phyloP scores from a whole-genome alignment of 768 basidiomycete genomes.

The Russula griseocarnosa region DNA sequence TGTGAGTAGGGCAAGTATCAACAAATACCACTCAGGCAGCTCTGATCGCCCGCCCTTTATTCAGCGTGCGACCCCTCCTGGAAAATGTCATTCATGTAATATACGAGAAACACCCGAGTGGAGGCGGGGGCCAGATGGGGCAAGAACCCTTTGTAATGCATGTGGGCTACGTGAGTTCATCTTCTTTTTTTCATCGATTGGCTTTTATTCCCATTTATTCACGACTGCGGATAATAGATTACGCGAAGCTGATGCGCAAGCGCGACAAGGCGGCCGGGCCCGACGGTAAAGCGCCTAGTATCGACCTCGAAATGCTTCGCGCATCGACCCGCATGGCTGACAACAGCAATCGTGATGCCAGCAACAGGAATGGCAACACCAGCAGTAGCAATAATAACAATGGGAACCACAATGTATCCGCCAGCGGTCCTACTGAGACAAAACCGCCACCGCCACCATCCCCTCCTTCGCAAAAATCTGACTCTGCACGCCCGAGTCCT shows the following conservation, averaged over 20 bases:
- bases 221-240: conserved; percentile 46
- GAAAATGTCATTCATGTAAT: conserved; percentile 85
- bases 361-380: conserved; percentile 21
- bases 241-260: conserved; percentile 79
- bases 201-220: conserved; percentile 2
- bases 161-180: conserved; percentile 71
- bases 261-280: conserved; percentile 57
- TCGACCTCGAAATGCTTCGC: conserved; percentile 73
- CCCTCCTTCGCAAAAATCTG: conserved; percentile 19
- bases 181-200: conserved; percentile 12
- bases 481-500: conserved; percentile 22
- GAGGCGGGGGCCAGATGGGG: conserved; percentile 80
- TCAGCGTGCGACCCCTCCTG: conserved; percentile 79
- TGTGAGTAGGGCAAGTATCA: conserved; percentile 46
- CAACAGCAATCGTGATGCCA: conserved; percentile 21
- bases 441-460: conserved; percentile 20
- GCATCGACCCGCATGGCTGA: conserved; percentile 41
- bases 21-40: conserved; percentile 30
- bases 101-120: conserved; percentile 88
- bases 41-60: conserved; percentile 1
- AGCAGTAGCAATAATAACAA: conserved; percentile 8
- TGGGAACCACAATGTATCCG: conserved; percentile 2
- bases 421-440: not conserved
- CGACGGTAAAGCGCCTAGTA: conserved; percentile 52
- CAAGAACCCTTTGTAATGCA: conserved; percentile 79